Conservation (phyloP, 2,329 filamentous ascomycete genomes). For the Zarea fungicola region DNA sequence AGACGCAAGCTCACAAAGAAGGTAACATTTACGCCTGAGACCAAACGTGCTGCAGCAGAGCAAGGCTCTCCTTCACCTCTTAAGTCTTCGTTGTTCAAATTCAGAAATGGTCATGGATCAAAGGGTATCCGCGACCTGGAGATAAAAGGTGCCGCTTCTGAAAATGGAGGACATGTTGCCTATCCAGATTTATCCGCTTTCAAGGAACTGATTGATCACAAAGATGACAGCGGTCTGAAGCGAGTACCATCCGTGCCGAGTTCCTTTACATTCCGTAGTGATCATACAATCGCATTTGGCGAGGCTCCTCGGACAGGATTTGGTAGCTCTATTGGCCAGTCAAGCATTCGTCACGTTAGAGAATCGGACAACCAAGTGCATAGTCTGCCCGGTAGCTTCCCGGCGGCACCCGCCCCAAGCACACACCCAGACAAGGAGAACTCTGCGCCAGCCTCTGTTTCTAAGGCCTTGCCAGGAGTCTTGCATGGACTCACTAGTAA, state of each 20-base stretch:
- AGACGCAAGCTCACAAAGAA: constrained; percentile 64
- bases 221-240: constrained; percentile 21
- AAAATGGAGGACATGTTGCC: constrained; percentile 29
- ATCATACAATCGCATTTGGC: constrained; percentile 58
- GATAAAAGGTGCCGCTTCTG: constrained; percentile 20
- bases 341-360: constrained; percentile 56
- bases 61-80: constrained; percentile 53
- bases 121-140: constrained; percentile 22
- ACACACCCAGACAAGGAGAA: constrained; percentile 52
- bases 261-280: constrained; percentile 61
- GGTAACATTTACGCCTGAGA: constrained; percentile 73
- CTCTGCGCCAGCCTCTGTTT: constrained; percentile 32
- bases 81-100: constrained; percentile 41
- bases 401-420: constrained; percentile 27
- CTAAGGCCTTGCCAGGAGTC: constrained; percentile 39
- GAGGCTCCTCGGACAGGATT: constrained; percentile 45
- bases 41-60: constrained; percentile 42
- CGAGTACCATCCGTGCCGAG: constrained; percentile 43
- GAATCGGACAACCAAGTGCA: constrained; percentile 40
- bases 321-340: constrained; percentile 52
- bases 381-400: constrained; percentile 54
- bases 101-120: constrained; percentile 26
- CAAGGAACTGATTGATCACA: constrained; percentile 26
- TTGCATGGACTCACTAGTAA: constrained; percentile 61
- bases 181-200: constrained; percentile 51